Percentiles rank a stretch among this genome's conserved stretches.
Conservation (phyloP, 2,329 filamentous ascomycete genomes). For the Fusarium incarnatum region DNA sequence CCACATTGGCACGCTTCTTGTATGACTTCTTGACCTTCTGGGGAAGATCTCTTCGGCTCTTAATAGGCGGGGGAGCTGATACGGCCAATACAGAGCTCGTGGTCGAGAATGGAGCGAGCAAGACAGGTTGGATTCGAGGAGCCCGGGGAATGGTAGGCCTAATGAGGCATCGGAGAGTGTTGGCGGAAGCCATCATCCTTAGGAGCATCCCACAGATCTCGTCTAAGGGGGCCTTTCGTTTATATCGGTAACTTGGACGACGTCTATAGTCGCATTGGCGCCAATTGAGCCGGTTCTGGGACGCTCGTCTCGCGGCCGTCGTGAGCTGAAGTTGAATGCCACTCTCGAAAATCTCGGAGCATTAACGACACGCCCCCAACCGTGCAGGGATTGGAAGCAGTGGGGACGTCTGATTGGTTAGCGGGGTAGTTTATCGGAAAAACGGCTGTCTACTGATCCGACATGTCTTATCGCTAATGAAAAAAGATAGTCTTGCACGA, state of each 20-base stretch:
- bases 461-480: constrained; percentile 44
- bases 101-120: constrained; percentile 58
- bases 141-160: constrained; percentile 51
- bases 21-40: constrained; percentile 61
- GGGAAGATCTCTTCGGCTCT: constrained; percentile 53
- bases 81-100: constrained; percentile 47
- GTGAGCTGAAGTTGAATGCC: constrained; percentile 43
- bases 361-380: constrained; percentile 43
- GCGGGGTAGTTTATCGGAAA: constrained; percentile 31
- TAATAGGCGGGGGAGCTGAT: constrained; percentile 46
- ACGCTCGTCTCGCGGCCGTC: constrained; percentile 42
- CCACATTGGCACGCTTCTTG: constrained; percentile 62
- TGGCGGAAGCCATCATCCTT: constrained; percentile 54
- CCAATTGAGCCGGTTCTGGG: constrained; percentile 47
- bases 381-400: constrained; percentile 10
- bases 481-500: constrained; percentile 31
- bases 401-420: constrained; percentile 34
- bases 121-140: constrained; percentile 50
- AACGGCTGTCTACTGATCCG: constrained; percentile 46
- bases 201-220: background rate
- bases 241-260: constrained; percentile 5
- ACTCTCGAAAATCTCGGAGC: constrained; percentile 47
- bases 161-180: constrained; percentile 58
- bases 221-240: constrained; percentile 3
- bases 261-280: constrained; percentile 45